Percentiles rank a stretch among this genome's conserved stretches.
Evolutionary conservation across 2,329 filamentous ascomycete genomes (phyloP).

Genomic region (Fonsecaea pedrosoi): DNA sequence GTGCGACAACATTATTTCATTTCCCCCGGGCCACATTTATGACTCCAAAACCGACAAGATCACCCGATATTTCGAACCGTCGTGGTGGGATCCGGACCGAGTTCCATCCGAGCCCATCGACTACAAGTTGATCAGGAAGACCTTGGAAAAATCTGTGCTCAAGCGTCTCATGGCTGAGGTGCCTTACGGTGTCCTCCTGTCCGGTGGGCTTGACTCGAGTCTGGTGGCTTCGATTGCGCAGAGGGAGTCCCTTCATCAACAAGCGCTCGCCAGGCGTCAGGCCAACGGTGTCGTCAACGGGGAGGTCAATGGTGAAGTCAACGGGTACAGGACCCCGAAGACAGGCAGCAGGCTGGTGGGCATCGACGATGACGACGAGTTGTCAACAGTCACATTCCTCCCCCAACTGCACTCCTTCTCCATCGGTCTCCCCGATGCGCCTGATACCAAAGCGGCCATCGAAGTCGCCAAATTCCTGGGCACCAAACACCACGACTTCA

Average conservation of each 20-base stretch:
- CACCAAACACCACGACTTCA: slow-evolving; percentile 97
- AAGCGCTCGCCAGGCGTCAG: slow-evolving; percentile 52
- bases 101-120: slow-evolving; percentile 82
- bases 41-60: slow-evolving; percentile 88
- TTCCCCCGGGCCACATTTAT: slow-evolving; percentile 94
- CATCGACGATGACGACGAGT: slow-evolving; percentile 88
- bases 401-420: slow-evolving; percentile 98
- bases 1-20: slow-evolving; percentile 92
- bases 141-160: slow-evolving; percentile 87
- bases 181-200: slow-evolving; percentile 93
- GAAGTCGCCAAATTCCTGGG: slow-evolving; percentile 96
- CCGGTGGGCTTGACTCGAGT: slow-evolving; percentile 93
- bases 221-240: slow-evolving; percentile 94
- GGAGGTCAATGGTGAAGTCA: slow-evolving; percentile 45
- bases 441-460: slow-evolving; percentile 87
- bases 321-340: slow-evolving; percentile 56
- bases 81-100: slow-evolving; percentile 85
- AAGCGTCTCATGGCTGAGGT: slow-evolving; percentile 99
- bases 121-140: slow-evolving; percentile 78
- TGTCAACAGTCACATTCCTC: slow-evolving; percentile 88
- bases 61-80: slow-evolving; percentile 87
- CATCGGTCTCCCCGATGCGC: slow-evolving; percentile 90
- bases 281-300: slow-evolving; percentile 55
- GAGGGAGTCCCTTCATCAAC: slow-evolving; percentile 82
- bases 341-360: slow-evolving; percentile 78